Evolutionary conservation across 495 filamentous ascomycete species (phyloP).

Genomic region (Neurospora tetraspora): DNA sequence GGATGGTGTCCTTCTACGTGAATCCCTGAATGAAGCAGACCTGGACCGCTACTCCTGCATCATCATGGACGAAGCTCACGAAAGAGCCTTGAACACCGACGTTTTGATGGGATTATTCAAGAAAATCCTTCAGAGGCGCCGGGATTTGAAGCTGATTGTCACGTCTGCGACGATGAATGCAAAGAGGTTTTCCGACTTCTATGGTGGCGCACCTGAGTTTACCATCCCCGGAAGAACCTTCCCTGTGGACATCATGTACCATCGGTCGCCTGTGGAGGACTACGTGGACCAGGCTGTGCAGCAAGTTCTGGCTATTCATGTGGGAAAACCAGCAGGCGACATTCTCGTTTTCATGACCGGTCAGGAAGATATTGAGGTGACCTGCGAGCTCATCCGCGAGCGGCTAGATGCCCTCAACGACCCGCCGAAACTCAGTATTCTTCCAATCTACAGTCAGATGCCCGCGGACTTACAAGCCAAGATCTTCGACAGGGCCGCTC

Average conservation of each 20-base stretch:
- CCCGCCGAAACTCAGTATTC: slow-evolving; percentile 85
- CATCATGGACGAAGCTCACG: slow-evolving; percentile 99
- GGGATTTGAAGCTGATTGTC: slow-evolving; percentile 93
- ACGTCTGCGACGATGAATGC: slow-evolving; percentile 99
- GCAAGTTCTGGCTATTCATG: slow-evolving; percentile 93
- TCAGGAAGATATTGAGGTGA: slow-evolving; percentile 96
- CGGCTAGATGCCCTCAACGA: slow-evolving; percentile 86
- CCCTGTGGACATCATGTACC: slow-evolving; percentile 93
- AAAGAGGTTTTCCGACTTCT: slow-evolving; percentile 92
- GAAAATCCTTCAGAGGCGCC: slow-evolving; percentile 80
- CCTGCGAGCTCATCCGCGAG: slow-evolving; percentile 86
- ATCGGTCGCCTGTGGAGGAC: slow-evolving; percentile 90
- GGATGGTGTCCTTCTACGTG: slow-evolving; percentile 88
- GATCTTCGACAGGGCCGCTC: slow-evolving; percentile 86
- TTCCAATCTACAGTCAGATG: slow-evolving; percentile 99
- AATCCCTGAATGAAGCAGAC: slow-evolving; percentile 84
- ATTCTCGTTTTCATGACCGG: slow-evolving; percentile 99
- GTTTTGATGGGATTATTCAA: slow-evolving; percentile 97
- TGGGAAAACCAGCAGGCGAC: slow-evolving; percentile 83
- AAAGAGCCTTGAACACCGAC: slow-evolving; percentile 93
- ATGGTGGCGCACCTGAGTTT: slow-evolving; percentile 94
- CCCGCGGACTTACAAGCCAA: slow-evolving; percentile 95
- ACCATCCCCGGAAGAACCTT: slow-evolving; percentile 96
- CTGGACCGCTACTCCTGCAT: slow-evolving; percentile 96
- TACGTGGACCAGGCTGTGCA: slow-evolving; percentile 97